Base-by-base conservation (phyloP, 1,284 basidiomycete species). In the Pholiota adiposa region DNA sequence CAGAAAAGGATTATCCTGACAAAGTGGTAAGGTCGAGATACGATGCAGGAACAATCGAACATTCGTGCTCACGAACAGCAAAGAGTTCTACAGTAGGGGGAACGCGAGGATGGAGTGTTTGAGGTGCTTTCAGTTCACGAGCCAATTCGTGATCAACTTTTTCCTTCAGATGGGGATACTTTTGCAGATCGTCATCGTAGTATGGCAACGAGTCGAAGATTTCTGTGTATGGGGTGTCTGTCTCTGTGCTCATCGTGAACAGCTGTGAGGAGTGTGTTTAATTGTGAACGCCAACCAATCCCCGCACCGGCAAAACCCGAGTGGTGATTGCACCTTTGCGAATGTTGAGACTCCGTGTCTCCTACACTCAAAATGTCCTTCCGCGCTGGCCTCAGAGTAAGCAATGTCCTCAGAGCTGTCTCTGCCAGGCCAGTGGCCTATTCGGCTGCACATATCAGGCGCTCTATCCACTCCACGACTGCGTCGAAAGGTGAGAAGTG, bases 181-280 rank as follows among this genome's bases (percentile, higher is more conserved):
- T 83, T 63, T 96, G 93, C 49, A 96, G 81, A 69, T 98, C 95
- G 71, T 94, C 91, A 78, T 98, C 96, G 70, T 94, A 96, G 77
- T 98, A 98, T 12, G 96, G 94, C 59, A 97, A 82, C 21, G 94
- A 93, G 75, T 97, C 96, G 66, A 94, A 85, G 25, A 85, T 76
- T 61, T 79, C 76, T 48, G 65, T 36, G 54, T 55, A n/a, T 43
- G 57, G 38, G 54, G 59, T 54, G 18, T 54, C 53, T 56, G 58
- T 61, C 21, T 61, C 59, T 48, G 61, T 38, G 41, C 67, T 64
- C 61, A 67, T 69, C 62, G 66, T 69, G 58, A 62, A 59, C 50
- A 57, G 55, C 57, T 21, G 54, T 60, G 54, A 53, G 29, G 51
- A 33, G 27, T 34, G 36, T n/a, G 41, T 55, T 41, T 23, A 18